Base-by-base conservation (phyloP, 306 rosid genomes). In the Prunus armeniaca region DNA sequence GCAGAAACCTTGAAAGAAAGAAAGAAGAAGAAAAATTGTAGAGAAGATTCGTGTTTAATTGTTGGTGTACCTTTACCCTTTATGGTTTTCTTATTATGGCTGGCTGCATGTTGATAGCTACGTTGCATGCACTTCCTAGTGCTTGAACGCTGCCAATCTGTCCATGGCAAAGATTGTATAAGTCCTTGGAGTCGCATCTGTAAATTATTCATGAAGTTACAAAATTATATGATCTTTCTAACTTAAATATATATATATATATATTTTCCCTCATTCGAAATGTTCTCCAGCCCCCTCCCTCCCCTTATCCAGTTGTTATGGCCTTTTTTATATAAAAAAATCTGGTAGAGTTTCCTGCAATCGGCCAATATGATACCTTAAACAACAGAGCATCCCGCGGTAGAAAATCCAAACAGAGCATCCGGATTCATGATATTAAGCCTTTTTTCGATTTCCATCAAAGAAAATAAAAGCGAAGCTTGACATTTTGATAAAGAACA, bases 201-300 rank as follows among this genome's bases (percentile, higher is more conserved):
- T 43, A 12, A 12, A 46, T 46, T 67, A 0, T 12, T 17, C 13
- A 63, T 18, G 12, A 18, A 41, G 18, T 52, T 11, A 30, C 19
- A 1, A 0, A 6, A 0, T 52, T 32, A 1, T 5, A 15, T 17
- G 9, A 18, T 27, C 24, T 49, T 17, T 69, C 2, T 7, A 38
- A 34, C 0, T 6, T 38, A 6, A 38, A 0, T 6, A 6, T 0
- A 6, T 6, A 6, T 6, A 0, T 7, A 38, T 38, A n/a, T n/a
- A n/a, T n/a, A n/a, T 38, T 27, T 27, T 22, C 45, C 30, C 8
- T 7, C 47, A 4, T 28, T 49, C 45, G 3, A 22, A 68, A 49
- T 22, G 72, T 24, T 46, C 3, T 68, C 11, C 22, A 14, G 24
- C 22, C 12, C 61, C 13, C 61, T 55, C 27, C 27, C 61, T 55